These are phyloP conservation scores for Salix udensis DNA, from an alignment of 345 rosid species.

Conservation along the genomic window DNA sequence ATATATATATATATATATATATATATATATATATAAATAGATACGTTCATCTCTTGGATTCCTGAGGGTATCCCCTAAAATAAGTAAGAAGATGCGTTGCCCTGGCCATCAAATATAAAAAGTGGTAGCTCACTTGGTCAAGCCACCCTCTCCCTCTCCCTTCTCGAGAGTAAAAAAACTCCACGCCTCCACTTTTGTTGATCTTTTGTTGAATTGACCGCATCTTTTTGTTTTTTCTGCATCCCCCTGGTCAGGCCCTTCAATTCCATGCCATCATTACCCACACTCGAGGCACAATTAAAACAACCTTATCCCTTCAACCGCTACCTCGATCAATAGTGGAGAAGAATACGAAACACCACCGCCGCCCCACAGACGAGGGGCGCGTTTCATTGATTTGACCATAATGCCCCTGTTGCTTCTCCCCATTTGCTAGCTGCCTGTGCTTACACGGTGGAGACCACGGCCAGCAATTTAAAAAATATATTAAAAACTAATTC, in stretches of 20 bases:
- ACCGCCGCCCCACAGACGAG: neutral
- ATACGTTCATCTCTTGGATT: too few species aligned
- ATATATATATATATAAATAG: too few species aligned
- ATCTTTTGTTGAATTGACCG: conserved; percentile 26
- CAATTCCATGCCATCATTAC: conserved; percentile 25
- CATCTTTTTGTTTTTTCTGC: neutral
- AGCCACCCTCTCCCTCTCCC: conserved; percentile 8
- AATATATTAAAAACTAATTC: too few species aligned
- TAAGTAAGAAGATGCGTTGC: conserved; percentile 17
- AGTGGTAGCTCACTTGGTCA: conserved; percentile 16
- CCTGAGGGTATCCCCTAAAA: too few species aligned
- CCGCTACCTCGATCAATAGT: neutral
- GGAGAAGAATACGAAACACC: neutral
- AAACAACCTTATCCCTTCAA: conserved; percentile 31
- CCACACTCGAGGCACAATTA: conserved; percentile 20
- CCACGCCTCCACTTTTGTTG: conserved; percentile 19
- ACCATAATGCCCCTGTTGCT: neutral
- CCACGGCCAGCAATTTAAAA: too few species aligned
- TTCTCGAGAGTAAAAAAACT: conserved; percentile 13
- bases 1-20: too few species aligned
- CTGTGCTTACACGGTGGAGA: too few species aligned
- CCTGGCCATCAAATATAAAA: conserved; percentile 10
- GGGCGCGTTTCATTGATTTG: neutral
- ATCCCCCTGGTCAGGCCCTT: conserved; percentile 7
- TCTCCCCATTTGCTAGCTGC: too few species aligned